phyloP scores from a whole-genome alignment of 1,284 basidiomycete species.

The Sphagnurus paluster region DNA sequence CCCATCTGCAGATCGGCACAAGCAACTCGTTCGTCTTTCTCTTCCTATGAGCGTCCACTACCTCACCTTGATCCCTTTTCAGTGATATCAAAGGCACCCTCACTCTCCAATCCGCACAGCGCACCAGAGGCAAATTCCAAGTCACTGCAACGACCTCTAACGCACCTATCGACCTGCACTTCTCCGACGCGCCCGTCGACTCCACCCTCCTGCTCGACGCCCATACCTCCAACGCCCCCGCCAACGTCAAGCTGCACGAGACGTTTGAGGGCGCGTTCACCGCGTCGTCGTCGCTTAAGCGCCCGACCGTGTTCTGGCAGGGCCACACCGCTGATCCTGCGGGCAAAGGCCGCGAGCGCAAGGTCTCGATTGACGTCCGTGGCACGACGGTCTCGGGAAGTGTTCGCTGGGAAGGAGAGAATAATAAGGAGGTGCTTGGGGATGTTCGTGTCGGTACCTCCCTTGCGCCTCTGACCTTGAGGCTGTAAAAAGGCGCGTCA shows the following conservation, averaged over 20 bases:
- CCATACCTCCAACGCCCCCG: constrained; percentile 31
- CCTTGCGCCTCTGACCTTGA: constrained; percentile 7
- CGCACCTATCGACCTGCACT: constrained; percentile 32
- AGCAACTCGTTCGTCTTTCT: constrained; percentile 38
- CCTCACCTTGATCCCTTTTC: background rate
- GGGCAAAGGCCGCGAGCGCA: constrained; percentile 35
- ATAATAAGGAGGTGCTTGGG: constrained; percentile 4
- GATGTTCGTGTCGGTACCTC: constrained; percentile 13
- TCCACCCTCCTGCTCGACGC: constrained; percentile 36
- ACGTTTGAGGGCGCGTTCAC: constrained; percentile 47
- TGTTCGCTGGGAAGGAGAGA: constrained; percentile 11
- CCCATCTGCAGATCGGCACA: constrained; percentile 28
- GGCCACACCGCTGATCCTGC: constrained; percentile 37
- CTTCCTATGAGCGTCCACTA: background rate
- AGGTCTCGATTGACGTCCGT: constrained; percentile 1
- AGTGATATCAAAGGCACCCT: constrained; percentile 18
- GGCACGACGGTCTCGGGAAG: constrained; percentile 10
- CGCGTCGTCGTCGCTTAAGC: constrained; percentile 27
- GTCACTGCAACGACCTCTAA: constrained; percentile 30
- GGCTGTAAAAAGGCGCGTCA: constrained; percentile 5
- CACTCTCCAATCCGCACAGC: constrained; percentile 14
- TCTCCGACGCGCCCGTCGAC: constrained; percentile 37
- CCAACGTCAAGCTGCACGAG: constrained; percentile 32
- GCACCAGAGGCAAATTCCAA: constrained; percentile 33
- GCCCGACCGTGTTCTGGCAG: constrained; percentile 17